These are phyloP conservation scores for Hericium erinaceus DNA, from an alignment of 768 basidiomycete genomes.

Conservation along the genomic window DNA sequence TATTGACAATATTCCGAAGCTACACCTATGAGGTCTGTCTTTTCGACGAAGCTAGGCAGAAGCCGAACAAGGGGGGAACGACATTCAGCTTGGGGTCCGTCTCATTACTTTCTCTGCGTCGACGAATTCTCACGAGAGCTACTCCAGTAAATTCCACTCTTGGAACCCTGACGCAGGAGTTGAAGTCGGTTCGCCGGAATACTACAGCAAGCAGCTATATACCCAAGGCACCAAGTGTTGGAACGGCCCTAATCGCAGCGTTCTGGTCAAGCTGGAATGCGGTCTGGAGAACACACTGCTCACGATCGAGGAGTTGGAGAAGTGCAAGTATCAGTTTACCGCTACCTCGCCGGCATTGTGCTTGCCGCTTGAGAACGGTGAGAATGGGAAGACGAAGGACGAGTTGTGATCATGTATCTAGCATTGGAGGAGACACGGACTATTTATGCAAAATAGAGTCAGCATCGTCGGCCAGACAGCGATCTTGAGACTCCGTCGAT, in stretches of 20 bases:
- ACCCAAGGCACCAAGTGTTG: constrained; percentile 83
- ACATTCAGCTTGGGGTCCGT: constrained; percentile 78
- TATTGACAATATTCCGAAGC: constrained; percentile 29
- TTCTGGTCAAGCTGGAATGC: constrained; percentile 74
- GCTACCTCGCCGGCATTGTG: constrained; percentile 84
- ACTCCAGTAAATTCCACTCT: constrained; percentile 55
- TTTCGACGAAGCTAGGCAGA: constrained; percentile 83
- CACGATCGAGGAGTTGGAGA: constrained; percentile 82
- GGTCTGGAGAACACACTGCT: constrained; percentile 77
- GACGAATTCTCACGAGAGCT: background rate
- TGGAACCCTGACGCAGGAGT: constrained; percentile 66
- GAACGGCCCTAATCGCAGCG: constrained; percentile 90
- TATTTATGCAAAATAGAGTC: background rate
- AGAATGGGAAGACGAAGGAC: constrained; percentile 20
- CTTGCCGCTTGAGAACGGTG: constrained; percentile 36
- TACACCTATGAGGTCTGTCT: constrained; percentile 94
- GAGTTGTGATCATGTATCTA: constrained; percentile 19
- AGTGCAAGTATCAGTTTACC: constrained; percentile 89
- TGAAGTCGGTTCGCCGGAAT: constrained; percentile 53
- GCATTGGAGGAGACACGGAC: background rate
- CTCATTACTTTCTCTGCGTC: background rate
- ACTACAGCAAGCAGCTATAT: constrained; percentile 79
- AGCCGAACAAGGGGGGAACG: constrained; percentile 70
- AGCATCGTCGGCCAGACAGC: too few relatives aligned
- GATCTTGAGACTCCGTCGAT: too few relatives aligned